A percentile compares a stretch with the other conserved stretches of the same genome.
Conservation (phyloP, 768 basidiomycete species). For the Lentinula sp. region DNA sequence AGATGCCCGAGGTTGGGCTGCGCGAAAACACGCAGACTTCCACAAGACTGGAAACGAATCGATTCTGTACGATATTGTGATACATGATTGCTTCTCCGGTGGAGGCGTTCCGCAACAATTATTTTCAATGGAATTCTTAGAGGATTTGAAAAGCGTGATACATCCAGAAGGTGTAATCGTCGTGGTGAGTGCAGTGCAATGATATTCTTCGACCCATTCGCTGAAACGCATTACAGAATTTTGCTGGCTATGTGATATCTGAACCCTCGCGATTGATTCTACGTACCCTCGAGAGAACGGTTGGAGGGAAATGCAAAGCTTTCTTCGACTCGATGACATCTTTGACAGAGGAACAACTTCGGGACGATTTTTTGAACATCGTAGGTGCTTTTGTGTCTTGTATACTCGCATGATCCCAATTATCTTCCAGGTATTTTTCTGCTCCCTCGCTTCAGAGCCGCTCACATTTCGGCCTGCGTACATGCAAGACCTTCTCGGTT, state of each 20-base stretch:
- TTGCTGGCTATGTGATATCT: conserved; percentile 66
- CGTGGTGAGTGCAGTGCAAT: conserved; percentile 48
- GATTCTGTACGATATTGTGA: conserved; percentile 57
- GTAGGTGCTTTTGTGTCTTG: conserved; percentile 33
- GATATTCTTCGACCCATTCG: background rate
- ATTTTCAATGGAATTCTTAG: conserved; percentile 83
- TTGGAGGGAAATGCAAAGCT: conserved; percentile 65
- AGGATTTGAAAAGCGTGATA: conserved; percentile 57
- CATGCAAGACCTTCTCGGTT: conserved; percentile 60
- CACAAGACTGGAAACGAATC: conserved; percentile 17
- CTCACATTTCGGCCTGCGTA: conserved; percentile 53
- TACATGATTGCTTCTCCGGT: conserved; percentile 94
- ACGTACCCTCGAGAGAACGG: conserved; percentile 63
- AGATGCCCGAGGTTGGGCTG: conserved; percentile 74
- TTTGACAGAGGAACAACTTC: conserved; percentile 39
- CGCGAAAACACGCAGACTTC: conserved; percentile 26
- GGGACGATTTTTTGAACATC: conserved; percentile 63
- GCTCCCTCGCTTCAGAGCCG: conserved; percentile 49
- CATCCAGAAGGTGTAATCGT: conserved; percentile 68
- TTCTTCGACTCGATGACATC: conserved; percentile 65
- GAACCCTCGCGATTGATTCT: conserved; percentile 60
- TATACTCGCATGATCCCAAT: background rate
- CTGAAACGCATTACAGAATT: conserved; percentile 49
- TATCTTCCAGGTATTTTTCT: conserved; percentile 68
- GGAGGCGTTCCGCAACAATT: conserved; percentile 85